phyloP scores from a whole-genome alignment of 2,329 filamentous ascomycete genomes.

The Fusarium sp. region DNA sequence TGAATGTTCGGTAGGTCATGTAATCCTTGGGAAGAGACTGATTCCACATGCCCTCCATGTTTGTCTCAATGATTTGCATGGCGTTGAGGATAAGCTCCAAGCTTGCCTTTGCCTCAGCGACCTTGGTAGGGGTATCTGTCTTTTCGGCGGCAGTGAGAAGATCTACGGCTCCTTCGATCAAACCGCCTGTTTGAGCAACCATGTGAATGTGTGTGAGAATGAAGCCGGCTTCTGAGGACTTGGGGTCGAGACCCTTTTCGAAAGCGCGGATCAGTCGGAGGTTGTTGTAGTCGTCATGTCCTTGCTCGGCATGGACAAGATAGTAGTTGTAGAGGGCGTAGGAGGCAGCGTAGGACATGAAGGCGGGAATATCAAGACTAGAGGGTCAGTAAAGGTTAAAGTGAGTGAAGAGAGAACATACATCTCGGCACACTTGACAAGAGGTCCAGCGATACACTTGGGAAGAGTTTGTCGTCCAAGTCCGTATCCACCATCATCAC shows the following conservation, averaged over 20 bases:
- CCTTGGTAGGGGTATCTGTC: constrained; percentile 8
- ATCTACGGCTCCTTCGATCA: constrained; percentile 79
- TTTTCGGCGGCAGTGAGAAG: constrained; percentile 62
- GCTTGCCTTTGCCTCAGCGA: constrained; percentile 70
- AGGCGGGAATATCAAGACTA: constrained; percentile 36
- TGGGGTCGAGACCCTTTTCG: constrained; percentile 86
- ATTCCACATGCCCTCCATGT: constrained; percentile 93
- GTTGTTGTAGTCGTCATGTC: constrained; percentile 72
- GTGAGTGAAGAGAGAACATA: neutral
- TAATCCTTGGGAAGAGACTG: constrained; percentile 87
- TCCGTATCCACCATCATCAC: constrained; percentile 26
- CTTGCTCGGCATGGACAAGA: constrained; percentile 66
- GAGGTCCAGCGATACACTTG: constrained; percentile 38
- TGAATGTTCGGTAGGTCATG: constrained; percentile 93
- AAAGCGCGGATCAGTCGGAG: constrained; percentile 91
- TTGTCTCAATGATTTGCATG: constrained; percentile 74
- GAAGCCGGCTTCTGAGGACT: constrained; percentile 92
- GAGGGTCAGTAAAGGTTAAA: neutral
- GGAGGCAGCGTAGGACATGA: constrained; percentile 65
- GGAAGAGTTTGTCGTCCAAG: constrained; percentile 35
- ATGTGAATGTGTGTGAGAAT: constrained; percentile 97
- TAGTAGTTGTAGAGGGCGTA: constrained; percentile 78
- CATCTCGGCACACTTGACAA: constrained; percentile 41
- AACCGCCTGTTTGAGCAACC: constrained; percentile 84
- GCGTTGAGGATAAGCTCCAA: constrained; percentile 71